Evolutionary conservation across 2,329 filamentous ascomycete genomes (phyloP), one percentile per base, ranked within the genome.

Genomic region (Rutstroemia sp.): DNA sequence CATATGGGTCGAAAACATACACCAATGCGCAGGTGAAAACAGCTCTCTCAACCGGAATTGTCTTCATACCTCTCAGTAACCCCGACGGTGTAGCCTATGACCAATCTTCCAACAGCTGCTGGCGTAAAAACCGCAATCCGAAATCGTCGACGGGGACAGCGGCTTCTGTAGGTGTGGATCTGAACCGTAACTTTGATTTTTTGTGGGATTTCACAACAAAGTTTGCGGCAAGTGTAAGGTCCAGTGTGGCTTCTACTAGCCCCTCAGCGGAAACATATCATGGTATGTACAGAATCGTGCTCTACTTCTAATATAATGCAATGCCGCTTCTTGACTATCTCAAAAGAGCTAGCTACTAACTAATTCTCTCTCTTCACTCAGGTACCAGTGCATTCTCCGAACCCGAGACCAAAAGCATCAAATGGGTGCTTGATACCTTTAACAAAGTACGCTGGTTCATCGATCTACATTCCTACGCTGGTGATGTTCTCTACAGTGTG

Each of bases 151-250:
- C 38, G 1, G 67, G 70, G 3, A 58, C 67, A 42, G 62, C 63
- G 3, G 46, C 59, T 25, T 68, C 69, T 9, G 56, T 77, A 25
- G 78, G 78, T 18, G 71, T 81, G 34, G 79, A 82, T 61, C 69
- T 81, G 50, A 81, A 81, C 67, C 74, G 79, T 52, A 82, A 81
- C 70, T 81, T 81, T 62, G 78, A 81, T 66, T 79, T 80, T 66
- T 66, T 81, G 7, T 83, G 79, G 77, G 75, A 83, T 68, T 79
- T 75, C 62, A 69, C 65, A 34, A 56, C 49, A 5, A 67, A 72
- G 49, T 80, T 79, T 66, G 71, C 70, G 37, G 58, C 68, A 0
- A 63, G 61, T 5, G 77, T 75, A 30, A 67, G 71, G 30, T 63
- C 70, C 7, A 65, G 65, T 19, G 70, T 72, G 2, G 73, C 75